A percentile compares a stretch with the other conserved stretches of the same genome.
Conservation (phyloP, 2,329 filamentous ascomycete species). For the Berkeleyomyces basicola region DNA sequence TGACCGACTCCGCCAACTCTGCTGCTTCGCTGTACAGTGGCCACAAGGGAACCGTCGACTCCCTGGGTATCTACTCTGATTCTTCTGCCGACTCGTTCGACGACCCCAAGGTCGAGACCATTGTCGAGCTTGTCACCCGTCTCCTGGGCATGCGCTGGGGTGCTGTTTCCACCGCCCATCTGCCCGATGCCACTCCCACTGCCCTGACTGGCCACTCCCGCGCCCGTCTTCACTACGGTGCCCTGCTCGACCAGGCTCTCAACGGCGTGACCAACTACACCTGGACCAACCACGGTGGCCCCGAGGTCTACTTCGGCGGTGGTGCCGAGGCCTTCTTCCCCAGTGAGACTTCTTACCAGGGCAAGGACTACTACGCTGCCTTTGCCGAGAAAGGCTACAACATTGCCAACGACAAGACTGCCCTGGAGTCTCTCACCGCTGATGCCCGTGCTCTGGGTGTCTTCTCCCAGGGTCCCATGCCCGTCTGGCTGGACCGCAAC, state of each 20-base stretch:
- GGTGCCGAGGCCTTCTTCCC: slow-evolving; percentile 68
- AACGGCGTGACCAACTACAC: slow-evolving; percentile 65
- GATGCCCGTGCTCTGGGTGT: slow-evolving; percentile 55
- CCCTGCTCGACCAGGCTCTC: slow-evolving; percentile 60
- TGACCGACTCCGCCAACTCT: slow-evolving; percentile 75
- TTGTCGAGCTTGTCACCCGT: slow-evolving; percentile 61
- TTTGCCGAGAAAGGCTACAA: slow-evolving; percentile 59
- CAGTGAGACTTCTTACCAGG: slow-evolving; percentile 45
- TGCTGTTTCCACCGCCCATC: slow-evolving; percentile 62
- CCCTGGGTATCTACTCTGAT: slow-evolving; percentile 63
- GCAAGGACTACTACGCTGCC: slow-evolving; percentile 63
- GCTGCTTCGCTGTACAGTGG: slow-evolving; percentile 68
- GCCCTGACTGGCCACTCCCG: slow-evolving; percentile 59
- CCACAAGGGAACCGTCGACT: slow-evolving; percentile 72
- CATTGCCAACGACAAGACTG: slow-evolving; percentile 57
- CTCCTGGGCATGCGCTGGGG: slow-evolving; percentile 45
- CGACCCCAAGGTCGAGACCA: slow-evolving; percentile 74
- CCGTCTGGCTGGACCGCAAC: slow-evolving; percentile 76
- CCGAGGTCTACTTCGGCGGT: slow-evolving; percentile 68
- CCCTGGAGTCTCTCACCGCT: slow-evolving; percentile 40
- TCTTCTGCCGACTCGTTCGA: slow-evolving; percentile 58
- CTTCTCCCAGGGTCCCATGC: slow-evolving; percentile 58
- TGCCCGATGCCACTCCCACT: slow-evolving; percentile 69
- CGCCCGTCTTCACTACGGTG: slow-evolving; percentile 48
- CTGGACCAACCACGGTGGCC: slow-evolving; percentile 58